Base-by-base conservation (phyloP, 495 filamentous ascomycete species). In the Neurospora sp. region DNA sequence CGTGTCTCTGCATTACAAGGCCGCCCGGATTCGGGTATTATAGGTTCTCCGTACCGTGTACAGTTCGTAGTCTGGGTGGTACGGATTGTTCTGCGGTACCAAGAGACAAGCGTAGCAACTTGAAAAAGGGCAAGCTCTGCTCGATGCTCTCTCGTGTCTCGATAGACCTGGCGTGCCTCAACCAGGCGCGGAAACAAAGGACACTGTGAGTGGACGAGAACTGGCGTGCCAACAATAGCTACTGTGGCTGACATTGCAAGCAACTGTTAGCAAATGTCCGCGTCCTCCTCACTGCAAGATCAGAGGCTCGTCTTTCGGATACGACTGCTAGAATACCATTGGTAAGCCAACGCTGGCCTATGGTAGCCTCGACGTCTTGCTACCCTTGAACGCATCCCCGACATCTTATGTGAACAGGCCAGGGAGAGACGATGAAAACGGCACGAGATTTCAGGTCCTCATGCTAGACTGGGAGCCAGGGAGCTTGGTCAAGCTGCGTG, bases 61-160 rank as follows among this genome's bases (percentile, higher is more conserved):
- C 45, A 22, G 20, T 53, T 22, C 6, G 45, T 53, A 53, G 45
- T 20, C 45, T 53, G 20, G 45, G 45, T 53, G 45, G 45, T 53
- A 53, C 45, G 45, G 20, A 22, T 53, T 53, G 45, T 53, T 53
- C 45, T 53, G 45, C 10, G 45, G 20, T 27, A 53, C 45, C 45
- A 53, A 22, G 9, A 53, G 45, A 48, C 45, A 48, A 48, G 45
- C n/a, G n/a, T 48, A 48, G 45, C 45, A 22, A 59, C 88, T 70
- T 16, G 70, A 69, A 38, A 70, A 70, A 70, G 65, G 40, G 31
- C 27, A 69, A 7, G 20, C 16, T 61, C 45, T 18, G 40, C 40
- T 71, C 45, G 40, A 22, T 22, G 45, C 45, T 53, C 45, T 53
- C 45, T 20, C 45, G 22, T 31, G 53, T 61, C 27, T 27, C 22